Evolutionary conservation across 2,329 filamentous ascomycete genomes (phyloP).

Genomic region (Cercospora janseana): DNA sequence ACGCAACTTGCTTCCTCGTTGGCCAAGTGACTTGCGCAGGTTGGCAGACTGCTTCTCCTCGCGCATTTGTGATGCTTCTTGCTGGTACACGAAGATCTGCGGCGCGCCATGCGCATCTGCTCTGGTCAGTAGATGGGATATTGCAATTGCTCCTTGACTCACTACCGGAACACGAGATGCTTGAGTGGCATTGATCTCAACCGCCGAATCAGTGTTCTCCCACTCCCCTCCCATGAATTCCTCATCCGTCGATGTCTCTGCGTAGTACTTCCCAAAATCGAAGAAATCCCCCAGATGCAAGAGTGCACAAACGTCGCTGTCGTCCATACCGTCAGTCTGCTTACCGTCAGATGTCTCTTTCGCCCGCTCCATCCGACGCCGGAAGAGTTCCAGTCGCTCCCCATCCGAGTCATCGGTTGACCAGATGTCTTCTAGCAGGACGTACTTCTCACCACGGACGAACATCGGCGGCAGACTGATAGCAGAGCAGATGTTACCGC

Average conservation of each 20-base stretch:
- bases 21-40: too few relatives aligned
- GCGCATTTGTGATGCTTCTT: background rate
- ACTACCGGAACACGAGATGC: too few relatives aligned
- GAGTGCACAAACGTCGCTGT: too few relatives aligned
- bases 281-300: background rate
- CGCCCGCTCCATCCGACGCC: too few relatives aligned
- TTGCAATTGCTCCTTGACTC: background rate
- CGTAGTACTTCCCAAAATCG: background rate
- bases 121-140: background rate
- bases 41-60: background rate
- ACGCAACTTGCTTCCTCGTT: too few relatives aligned
- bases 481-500: conserved; percentile 4
- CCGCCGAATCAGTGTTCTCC: background rate
- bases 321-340: background rate
- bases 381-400: background rate
- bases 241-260: background rate
- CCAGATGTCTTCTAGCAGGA: conserved; percentile 7
- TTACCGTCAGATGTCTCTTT: background rate
- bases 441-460: background rate
- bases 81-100: background rate
- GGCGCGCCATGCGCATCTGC: background rate
- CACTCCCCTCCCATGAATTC: too few relatives aligned
- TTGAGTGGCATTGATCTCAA: too few relatives aligned
- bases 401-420: background rate
- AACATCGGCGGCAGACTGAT: conserved; percentile 1